Evolutionary conservation across 73 alveolate genomes (phyloP).

Genomic region (Paramecium sonneborni): DNA sequence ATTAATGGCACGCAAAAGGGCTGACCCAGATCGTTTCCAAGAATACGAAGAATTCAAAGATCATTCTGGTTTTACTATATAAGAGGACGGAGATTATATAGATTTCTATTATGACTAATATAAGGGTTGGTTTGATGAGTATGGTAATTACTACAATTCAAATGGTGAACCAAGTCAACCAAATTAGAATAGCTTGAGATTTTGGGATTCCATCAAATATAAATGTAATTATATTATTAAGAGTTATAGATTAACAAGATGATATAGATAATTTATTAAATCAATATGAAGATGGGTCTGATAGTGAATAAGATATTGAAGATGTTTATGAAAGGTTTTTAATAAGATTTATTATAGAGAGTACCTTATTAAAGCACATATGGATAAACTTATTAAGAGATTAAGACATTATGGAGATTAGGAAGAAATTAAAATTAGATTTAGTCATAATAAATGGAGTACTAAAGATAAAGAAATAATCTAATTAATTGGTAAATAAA

Average conservation of each 20-base stretch:
- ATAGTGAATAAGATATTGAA: neutral
- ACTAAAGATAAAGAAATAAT: neutral
- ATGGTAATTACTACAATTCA: constrained; percentile 34
- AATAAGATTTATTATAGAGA: neutral
- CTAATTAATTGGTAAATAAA: neutral
- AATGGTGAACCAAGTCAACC: constrained; percentile 8
- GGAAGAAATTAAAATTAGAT: constrained; percentile 19
- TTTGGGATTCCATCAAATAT: constrained; percentile 46
- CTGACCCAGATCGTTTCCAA: neutral
- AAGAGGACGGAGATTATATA: constrained; percentile 10
- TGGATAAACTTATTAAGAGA: neutral
- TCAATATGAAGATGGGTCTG: constrained; percentile 1
- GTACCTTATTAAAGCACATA: neutral
- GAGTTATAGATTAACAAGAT: neutral
- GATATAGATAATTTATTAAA: constrained; percentile 23
- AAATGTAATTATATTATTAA: neutral
- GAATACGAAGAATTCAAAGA: constrained; percentile 49
- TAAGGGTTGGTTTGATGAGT: constrained; percentile 52
- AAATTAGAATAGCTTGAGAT: neutral
- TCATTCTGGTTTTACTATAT: constrained; percentile 24
- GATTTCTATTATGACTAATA: constrained; percentile 34
- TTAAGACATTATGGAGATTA: constrained; percentile 3
- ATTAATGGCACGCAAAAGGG: constrained; percentile 42
- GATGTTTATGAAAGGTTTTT: constrained; percentile 27
- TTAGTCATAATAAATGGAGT: neutral